Evolutionary conservation across 1,284 basidiomycete species (phyloP), one percentile per base, ranked within the genome.

Genomic region (Heterobasidion irregulare): DNA sequence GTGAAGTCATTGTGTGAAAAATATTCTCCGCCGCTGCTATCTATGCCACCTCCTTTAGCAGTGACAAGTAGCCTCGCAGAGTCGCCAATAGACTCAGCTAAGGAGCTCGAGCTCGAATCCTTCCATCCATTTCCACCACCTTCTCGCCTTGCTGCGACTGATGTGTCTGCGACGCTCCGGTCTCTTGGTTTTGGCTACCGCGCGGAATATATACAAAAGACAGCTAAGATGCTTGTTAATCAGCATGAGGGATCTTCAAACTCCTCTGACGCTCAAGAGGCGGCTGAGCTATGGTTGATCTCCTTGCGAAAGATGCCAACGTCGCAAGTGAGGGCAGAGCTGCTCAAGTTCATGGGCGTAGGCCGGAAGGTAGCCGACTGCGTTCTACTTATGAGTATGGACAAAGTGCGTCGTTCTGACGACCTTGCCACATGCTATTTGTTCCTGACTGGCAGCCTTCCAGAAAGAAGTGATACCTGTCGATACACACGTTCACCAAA

Each of bases 301-400:
- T 72, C 73, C 2, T 69, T 94, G n/a, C 76, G 90, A 55, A 63
- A 64, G 0, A 58, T 70, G 58, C 64, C 68, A 18, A 89, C 89
- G 2, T 63, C 66, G 0, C 77, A 79, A 26, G 92, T 92, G 15
- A 76, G 94, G 56, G 76, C 79, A 38, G 82, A 89, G 59, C 76
- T 99, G 18, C 71, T 97, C 43, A 84, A 79, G 64, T 83, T 94
- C 60, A 82, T 92, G 47, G 97, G 97, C 0, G 92, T 99, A 0
- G 97, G 97, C 1, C 81, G 94, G 38, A 99, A 99, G 69, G 94
- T 98, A 0, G 93, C 92, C 0, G 96, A 98, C 66, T 99, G 97
- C 66, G 78, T 99, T 36, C 72, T 98, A 53, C 75, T 99, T 26
- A 98, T 99, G 91, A 94, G 92, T 62, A 70, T 98, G 55, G 92